Evolutionary conservation across 331 rosid species (phyloP).

Genomic region (Dryas integrifolia): DNA sequence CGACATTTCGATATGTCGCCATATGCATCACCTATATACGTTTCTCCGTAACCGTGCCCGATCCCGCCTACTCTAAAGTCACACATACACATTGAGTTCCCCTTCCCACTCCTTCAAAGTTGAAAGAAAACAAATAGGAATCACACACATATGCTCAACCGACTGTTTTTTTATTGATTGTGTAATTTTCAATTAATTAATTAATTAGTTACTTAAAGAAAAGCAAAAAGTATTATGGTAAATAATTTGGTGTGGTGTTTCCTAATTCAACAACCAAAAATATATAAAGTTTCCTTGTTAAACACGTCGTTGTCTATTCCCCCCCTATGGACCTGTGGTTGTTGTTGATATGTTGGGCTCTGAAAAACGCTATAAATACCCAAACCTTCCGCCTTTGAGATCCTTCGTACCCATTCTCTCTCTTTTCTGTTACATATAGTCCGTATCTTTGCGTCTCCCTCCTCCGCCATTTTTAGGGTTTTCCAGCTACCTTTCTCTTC

Average conservation of each 20-base stretch:
- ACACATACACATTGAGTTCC: not conserved
- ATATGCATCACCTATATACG: not conserved
- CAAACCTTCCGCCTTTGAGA: slow-evolving; percentile 1
- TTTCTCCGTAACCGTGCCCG: too few relatives aligned
- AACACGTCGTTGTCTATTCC: slow-evolving; percentile 24
- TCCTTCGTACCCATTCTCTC: slow-evolving; percentile 14
- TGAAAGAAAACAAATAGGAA: not conserved
- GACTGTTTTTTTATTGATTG: too few relatives aligned
- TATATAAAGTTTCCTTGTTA: slow-evolving; percentile 26
- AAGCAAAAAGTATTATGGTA: not conserved
- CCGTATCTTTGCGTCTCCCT: slow-evolving; percentile 14
- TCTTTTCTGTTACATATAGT: slow-evolving; percentile 17
- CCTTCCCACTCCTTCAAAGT: too few relatives aligned
- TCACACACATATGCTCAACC: too few relatives aligned
- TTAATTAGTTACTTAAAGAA: not conserved
- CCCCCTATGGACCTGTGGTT: too few relatives aligned
- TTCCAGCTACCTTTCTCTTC: not conserved
- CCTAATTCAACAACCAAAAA: slow-evolving; percentile 10
- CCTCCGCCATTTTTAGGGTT: slow-evolving; percentile 23
- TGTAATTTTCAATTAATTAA: too few relatives aligned
- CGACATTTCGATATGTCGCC: not conserved
- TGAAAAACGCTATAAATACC: slow-evolving; percentile 33
- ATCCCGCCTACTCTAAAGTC: not conserved
- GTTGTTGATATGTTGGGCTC: not conserved
- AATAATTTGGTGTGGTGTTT: not conserved